Conservation (phyloP, 2,329 filamentous ascomycete genomes). For the Venturia nashicola region DNA sequence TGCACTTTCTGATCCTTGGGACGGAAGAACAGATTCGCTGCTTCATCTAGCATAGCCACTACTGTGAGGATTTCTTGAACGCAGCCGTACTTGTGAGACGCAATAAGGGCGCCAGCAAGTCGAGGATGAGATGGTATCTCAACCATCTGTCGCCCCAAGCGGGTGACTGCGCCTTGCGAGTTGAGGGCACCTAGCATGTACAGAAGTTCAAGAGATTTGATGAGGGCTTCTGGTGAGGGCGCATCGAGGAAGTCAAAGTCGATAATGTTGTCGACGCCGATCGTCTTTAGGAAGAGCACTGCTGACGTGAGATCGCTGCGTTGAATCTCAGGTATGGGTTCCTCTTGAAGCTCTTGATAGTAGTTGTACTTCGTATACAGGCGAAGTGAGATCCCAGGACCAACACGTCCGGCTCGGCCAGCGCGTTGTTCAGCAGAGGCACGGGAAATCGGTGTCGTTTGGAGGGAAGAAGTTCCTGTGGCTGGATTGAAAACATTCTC, state of each 20-base stretch:
- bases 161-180: slow-evolving; percentile 77
- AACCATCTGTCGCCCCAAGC: slow-evolving; percentile 84
- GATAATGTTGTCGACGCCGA: slow-evolving; percentile 85
- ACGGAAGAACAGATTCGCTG: slow-evolving; percentile 80
- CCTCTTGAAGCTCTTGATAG: slow-evolving; percentile 89
- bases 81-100: slow-evolving; percentile 81
- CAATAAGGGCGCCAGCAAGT: slow-evolving; percentile 79
- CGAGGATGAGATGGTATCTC: slow-evolving; percentile 90
- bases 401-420: slow-evolving; percentile 83
- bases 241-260: slow-evolving; percentile 96
- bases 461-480: slow-evolving; percentile 83
- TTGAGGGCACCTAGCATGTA: slow-evolving; percentile 87
- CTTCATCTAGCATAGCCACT: slow-evolving; percentile 87
- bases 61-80: slow-evolving; percentile 87
- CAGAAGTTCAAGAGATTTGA: slow-evolving; percentile 76
- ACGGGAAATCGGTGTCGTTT: slow-evolving; percentile 81
- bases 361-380: slow-evolving; percentile 90
- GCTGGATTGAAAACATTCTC: slow-evolving; percentile 87
- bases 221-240: slow-evolving; percentile 78
- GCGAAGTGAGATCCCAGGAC: slow-evolving; percentile 84
- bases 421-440: slow-evolving; percentile 89
- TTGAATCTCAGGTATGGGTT: slow-evolving; percentile 85
- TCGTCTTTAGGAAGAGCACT: slow-evolving; percentile 73
- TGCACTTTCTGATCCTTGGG: slow-evolving; percentile 97
- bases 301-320: slow-evolving; percentile 76